A percentile compares a stretch with the other conserved stretches of the same genome.
Conservation (phyloP, 176 grass and related monocot species). For the Thalia dealbata region DNA sequence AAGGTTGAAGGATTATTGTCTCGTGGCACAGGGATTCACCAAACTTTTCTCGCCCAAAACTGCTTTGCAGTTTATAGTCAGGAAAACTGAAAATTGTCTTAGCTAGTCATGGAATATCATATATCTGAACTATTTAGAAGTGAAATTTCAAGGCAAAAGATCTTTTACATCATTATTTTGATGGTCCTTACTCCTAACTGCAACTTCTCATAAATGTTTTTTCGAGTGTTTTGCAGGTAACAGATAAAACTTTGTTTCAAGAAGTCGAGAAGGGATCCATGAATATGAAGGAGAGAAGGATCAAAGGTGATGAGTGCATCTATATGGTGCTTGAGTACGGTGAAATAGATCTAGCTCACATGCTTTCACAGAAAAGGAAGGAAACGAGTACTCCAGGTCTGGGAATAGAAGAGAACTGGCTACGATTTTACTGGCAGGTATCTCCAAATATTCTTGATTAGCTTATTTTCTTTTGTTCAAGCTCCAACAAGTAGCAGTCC, state of each 20-base stretch:
- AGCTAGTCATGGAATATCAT: no score
- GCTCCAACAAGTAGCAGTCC: no score
- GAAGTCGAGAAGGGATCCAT: slow-evolving; percentile 25
- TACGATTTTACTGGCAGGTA: slow-evolving; percentile 98
- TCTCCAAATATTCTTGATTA: not conserved
- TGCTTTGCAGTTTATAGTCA: no score
- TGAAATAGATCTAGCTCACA: slow-evolving; percentile 92
- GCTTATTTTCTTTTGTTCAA: not conserved
- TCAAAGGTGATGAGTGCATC: slow-evolving; percentile 71
- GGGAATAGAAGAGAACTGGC: slow-evolving; percentile 85
- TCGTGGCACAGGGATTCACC: no score
- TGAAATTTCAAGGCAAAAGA: no score
- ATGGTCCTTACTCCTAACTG: not conserved
- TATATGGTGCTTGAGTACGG: slow-evolving; percentile 97
- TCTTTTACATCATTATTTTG: no score
- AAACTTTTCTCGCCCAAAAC: no score
- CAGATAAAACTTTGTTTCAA: slow-evolving; percentile 70
- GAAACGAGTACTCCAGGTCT: slow-evolving; percentile 33
- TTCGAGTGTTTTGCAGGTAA: slow-evolving; percentile 47
- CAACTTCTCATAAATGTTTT: not conserved
- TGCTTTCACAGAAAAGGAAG: slow-evolving; percentile 82
- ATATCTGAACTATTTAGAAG: no score
- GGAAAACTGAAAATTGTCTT: no score
- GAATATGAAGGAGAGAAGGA: slow-evolving; percentile 53
- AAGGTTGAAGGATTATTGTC: no score